Evolutionary conservation across 2,329 filamentous ascomycete genomes (phyloP).

Genomic region (Colletotrichum spinosum): DNA sequence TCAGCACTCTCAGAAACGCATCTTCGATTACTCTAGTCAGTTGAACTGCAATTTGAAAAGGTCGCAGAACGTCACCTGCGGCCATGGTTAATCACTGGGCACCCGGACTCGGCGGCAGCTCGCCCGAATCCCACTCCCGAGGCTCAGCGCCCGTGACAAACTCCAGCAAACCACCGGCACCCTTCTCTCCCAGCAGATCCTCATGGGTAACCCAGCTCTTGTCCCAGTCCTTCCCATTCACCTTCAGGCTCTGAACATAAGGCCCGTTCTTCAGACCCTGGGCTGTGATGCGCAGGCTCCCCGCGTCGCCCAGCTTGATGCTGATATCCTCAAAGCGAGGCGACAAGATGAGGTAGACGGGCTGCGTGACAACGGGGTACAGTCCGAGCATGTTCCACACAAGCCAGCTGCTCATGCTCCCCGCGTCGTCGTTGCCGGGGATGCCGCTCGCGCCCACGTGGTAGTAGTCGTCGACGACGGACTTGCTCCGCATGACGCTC

Average conservation of each 20-base stretch:
- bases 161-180: conserved; percentile 58
- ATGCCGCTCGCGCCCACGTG: conserved; percentile 59
- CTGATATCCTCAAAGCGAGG: conserved; percentile 61
- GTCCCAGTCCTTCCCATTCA: conserved; percentile 63
- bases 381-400: conserved; percentile 67
- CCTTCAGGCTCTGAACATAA: conserved; percentile 64
- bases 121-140: conserved; percentile 56
- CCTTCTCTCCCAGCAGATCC: conserved; percentile 53
- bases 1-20: too few species aligned
- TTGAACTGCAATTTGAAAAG: too few species aligned
- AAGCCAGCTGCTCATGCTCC: conserved; percentile 69
- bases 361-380: conserved; percentile 68
- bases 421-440: conserved; percentile 69
- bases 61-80: too few species aligned
- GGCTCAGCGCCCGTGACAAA: conserved; percentile 53
- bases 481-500: conserved; percentile 60
- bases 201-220: conserved; percentile 68
- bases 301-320: conserved; percentile 57
- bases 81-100: neutral
- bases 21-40: too few species aligned
- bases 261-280: conserved; percentile 56
- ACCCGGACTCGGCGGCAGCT: conserved; percentile 62
- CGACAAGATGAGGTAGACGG: conserved; percentile 64
- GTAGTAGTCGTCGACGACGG: conserved; percentile 62
- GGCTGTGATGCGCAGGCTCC: conserved; percentile 56